Base-by-base conservation (phyloP, 805 yeast genomes). In the Starmerella tilneyi region DNA sequence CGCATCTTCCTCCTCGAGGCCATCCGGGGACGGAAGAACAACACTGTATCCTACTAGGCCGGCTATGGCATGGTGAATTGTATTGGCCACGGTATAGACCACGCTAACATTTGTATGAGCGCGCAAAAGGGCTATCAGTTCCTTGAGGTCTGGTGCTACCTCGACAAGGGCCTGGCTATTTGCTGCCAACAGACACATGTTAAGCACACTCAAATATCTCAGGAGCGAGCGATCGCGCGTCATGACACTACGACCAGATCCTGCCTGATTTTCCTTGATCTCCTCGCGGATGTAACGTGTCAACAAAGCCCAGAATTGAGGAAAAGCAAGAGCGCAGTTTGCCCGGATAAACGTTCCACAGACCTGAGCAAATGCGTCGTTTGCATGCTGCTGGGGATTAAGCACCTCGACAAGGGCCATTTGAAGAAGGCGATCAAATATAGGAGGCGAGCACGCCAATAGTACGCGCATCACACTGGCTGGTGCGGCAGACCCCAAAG, bases 191-290 rank as follows among this genome's bases (percentile, higher is more conserved):
- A 82, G 60, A 21, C 79, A 68, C 58, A 84, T 88, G 57, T 79
- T 77, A 34, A 88, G 62, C 2, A 85, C 73, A 3, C 79, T 72
- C 26, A 84, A 59, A 56, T 79, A 75, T 76, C 94, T 76, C 24
- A 76, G 76, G 8, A 92, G 63, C 16, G 79, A 74, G 24, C 79
- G 80, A 61, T 92, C 97, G 33, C 86, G 71, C n/a, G 83, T 83
- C 22, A 78, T 69, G 21, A 81, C 69, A 33, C 61, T 72, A 59
- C 95, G 72, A 0, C 78, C 66, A 1, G 73, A 63, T 3, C 96
- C 97, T 0, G 96, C 96, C 3, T 77, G 81, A 51, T 88, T 82
- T 52, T 79, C 84, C 9, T 66, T 65, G 17, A 89, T 69, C 57
- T 89, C 94, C 27, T 71, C 75, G 29, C 69, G 66, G 21, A 88